Evolutionary conservation across 305 asterid genomes (phyloP).

Genomic region (Ilex paraguariensis): DNA sequence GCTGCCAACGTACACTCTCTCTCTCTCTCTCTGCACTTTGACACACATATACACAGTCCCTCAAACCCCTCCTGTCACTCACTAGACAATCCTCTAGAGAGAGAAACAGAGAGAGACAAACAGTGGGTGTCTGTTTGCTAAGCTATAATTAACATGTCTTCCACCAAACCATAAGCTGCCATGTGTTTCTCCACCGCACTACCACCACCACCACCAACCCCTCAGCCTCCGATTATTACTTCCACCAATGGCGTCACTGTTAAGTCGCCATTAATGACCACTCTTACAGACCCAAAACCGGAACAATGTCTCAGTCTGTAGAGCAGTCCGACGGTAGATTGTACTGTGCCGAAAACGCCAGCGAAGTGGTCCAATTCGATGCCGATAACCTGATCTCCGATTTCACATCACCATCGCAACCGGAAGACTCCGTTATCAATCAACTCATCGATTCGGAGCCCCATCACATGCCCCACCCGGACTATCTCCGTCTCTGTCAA

Average conservation of each 20-base stretch:
- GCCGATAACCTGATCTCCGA: background rate
- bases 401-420: background rate
- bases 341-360: conserved; percentile 8
- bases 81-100: background rate
- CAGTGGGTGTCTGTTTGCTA: background rate
- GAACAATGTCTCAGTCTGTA: too few relatives aligned
- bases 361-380: background rate
- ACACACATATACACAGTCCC: background rate
- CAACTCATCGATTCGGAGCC: conserved; percentile 35
- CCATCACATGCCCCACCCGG: conserved; percentile 29
- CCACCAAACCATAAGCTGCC: background rate
- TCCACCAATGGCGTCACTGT: conserved; percentile 20
- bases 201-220: background rate
- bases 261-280: conserved; percentile 8
- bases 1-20: background rate
- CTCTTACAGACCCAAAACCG: background rate
- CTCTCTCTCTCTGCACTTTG: background rate
- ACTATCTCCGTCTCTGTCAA: conserved; percentile 18
- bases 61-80: background rate
- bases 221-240: conserved; percentile 1
- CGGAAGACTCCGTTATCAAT: conserved; percentile 23
- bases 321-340: conserved; percentile 14
- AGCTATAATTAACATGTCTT: too few relatives aligned
- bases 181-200: background rate
- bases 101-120: conserved; percentile 9